A percentile compares a stretch with the other conserved stretches of the same genome.
Evolutionary conservation across 2,329 filamentous ascomycete species (phyloP).

Genomic region (Pseudogymnoascus sp.): DNA sequence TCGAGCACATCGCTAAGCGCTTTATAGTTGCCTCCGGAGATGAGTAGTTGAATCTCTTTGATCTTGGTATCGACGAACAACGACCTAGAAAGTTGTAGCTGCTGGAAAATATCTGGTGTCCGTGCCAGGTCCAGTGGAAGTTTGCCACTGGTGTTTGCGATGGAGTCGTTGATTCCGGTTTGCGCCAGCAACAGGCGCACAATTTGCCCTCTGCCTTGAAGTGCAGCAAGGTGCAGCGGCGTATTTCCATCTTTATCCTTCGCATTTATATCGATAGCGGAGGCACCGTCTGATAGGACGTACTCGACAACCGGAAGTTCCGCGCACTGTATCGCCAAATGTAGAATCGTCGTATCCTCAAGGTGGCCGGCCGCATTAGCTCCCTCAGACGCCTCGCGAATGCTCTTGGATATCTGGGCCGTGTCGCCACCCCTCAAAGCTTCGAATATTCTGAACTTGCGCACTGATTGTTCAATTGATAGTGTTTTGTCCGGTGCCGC

Average conservation of each 20-base stretch:
- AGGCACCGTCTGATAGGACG: slow-evolving; percentile 69
- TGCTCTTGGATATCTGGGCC: slow-evolving; percentile 77
- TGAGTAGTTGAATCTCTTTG: slow-evolving; percentile 73
- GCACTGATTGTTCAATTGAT: slow-evolving; percentile 85
- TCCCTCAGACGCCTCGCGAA: slow-evolving; percentile 51
- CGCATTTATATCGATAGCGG: slow-evolving; percentile 73
- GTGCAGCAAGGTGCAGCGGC: slow-evolving; percentile 78
- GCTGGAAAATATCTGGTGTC: slow-evolving; percentile 91
- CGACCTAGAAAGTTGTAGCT: slow-evolving; percentile 82
- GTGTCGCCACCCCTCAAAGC: slow-evolving; percentile 86
- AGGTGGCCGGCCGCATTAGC: slow-evolving; percentile 35
- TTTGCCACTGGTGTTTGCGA: slow-evolving; percentile 77
- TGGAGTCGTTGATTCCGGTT: slow-evolving; percentile 77
- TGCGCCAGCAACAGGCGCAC: slow-evolving; percentile 80
- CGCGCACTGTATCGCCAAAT: slow-evolving; percentile 91
- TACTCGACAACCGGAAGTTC: slow-evolving; percentile 90
- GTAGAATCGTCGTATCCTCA: slow-evolving; percentile 83
- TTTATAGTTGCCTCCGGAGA: slow-evolving; percentile 67
- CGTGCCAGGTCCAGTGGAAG: slow-evolving; percentile 82
- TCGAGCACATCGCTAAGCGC: slow-evolving; percentile 71
- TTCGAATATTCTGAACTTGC: slow-evolving; percentile 91
- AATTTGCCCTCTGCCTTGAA: slow-evolving; percentile 70
- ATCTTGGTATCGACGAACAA: slow-evolving; percentile 84
- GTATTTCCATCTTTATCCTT: slow-evolving; percentile 93
- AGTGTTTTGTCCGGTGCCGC: slow-evolving; percentile 26